Evolutionary conservation across 352 stramenopile species (phyloP).

Genomic region (Globisporangium cystogenes): DNA sequence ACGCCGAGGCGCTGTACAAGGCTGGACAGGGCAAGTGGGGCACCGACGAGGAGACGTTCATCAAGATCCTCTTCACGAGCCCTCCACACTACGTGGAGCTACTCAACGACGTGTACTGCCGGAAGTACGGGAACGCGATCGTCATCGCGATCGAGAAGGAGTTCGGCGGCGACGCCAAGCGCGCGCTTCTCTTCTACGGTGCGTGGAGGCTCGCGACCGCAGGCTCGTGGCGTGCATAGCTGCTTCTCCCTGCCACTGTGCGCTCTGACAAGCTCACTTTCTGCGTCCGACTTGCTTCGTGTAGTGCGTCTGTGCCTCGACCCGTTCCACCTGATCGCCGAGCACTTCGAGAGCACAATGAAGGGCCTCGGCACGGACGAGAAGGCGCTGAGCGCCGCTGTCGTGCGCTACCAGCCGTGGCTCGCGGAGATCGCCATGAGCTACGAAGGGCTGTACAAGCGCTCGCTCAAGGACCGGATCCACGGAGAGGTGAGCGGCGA

Average conservation of each 20-base stretch:
- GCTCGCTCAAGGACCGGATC: conserved; percentile 45
- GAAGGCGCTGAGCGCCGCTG: conserved; percentile 39
- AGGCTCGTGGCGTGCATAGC: too few species aligned
- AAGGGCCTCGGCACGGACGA: conserved; percentile 54
- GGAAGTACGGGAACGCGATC: conserved; percentile 62
- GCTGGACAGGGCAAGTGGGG: conserved; percentile 68
- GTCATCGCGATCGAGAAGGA: conserved; percentile 52
- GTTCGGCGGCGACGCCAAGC: conserved; percentile 56
- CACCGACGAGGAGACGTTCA: conserved; percentile 66
- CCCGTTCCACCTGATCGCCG: conserved; percentile 33
- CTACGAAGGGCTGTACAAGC: conserved; percentile 41
- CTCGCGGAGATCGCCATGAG: conserved; percentile 26
- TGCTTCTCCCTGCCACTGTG: too few species aligned
- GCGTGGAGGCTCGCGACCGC: conserved; percentile 2
- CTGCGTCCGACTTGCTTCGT: neutral
- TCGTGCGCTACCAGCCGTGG: conserved; percentile 52
- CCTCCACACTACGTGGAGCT: conserved; percentile 47
- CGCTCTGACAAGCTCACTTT: neutral
- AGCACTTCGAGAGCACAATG: conserved; percentile 59
- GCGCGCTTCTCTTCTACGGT: conserved; percentile 64
- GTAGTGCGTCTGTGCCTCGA: conserved; percentile 49
- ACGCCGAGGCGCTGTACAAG: conserved; percentile 63
- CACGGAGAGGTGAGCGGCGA: conserved; percentile 49
- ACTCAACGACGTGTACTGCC: conserved; percentile 61
- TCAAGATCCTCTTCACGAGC: conserved; percentile 53